Conservation (phyloP, 1,284 basidiomycete genomes). For the Ustilago hordei region DNA sequence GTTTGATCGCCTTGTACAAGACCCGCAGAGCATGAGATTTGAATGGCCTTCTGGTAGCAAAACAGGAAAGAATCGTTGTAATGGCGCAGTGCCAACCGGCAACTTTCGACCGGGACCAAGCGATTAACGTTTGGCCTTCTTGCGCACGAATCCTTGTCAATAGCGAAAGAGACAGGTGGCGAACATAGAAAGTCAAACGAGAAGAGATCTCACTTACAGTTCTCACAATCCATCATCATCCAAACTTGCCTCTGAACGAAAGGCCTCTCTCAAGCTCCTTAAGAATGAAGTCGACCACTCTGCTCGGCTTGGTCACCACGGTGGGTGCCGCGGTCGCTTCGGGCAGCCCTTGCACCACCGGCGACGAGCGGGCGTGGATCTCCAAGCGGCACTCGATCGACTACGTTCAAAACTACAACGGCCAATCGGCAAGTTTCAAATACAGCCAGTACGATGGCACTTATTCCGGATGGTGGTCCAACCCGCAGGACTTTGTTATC, state of each 20-base stretch:
- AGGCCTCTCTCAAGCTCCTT: not conserved
- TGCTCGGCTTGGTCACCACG: conserved; percentile 19
- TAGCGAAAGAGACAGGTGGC: too few relatives aligned
- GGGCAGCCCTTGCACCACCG: not conserved
- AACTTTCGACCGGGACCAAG: too few relatives aligned
- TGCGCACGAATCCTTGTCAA: too few relatives aligned
- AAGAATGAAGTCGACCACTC: conserved; percentile 23
- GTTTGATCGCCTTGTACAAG: too few relatives aligned
- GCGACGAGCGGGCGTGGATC: not conserved
- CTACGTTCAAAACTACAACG: conserved; percentile 47
- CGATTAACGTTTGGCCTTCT: too few relatives aligned
- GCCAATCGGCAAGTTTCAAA: conserved; percentile 33
- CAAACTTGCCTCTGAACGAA: not conserved
- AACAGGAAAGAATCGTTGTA: too few relatives aligned
- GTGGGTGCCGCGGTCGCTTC: conserved; percentile 20
- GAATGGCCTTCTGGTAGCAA: too few relatives aligned
- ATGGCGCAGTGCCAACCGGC: too few relatives aligned
- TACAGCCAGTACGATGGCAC: conserved; percentile 25
- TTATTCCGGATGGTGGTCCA: conserved; percentile 35
- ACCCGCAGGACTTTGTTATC: conserved; percentile 36
- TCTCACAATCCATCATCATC: not conserved
- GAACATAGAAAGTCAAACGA: too few relatives aligned
- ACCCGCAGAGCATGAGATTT: too few relatives aligned
- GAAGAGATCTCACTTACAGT: too few relatives aligned
- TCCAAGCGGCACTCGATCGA: conserved; percentile 39